Percentiles rank a stretch among this genome's conserved stretches.
Evolutionary conservation across 176 grass and related monocot species (phyloP).

Genomic region (Bromus sterilis): DNA sequence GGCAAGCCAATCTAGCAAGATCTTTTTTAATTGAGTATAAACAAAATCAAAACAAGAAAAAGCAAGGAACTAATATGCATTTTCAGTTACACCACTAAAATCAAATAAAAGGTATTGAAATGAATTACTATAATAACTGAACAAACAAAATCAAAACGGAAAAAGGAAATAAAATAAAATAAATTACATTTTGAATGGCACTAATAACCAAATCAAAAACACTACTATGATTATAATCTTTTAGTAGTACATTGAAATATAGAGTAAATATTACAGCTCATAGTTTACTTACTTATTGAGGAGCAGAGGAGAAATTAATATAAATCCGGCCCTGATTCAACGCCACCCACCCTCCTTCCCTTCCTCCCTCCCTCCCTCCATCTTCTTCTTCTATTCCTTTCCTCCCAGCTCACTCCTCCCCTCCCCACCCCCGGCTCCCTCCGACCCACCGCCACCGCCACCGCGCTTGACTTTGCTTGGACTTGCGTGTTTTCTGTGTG

Average conservation of each 20-base stretch:
- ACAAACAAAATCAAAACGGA: too few relatives aligned
- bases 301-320: background rate
- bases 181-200: background rate
- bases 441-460: background rate
- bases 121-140: too few relatives aligned
- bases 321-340: background rate
- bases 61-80: too few relatives aligned
- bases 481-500: background rate
- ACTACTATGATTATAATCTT: background rate
- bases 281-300: background rate
- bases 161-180: too few relatives aligned
- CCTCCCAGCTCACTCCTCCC: slow-evolving; percentile 4
- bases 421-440: background rate
- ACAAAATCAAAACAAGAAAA: too few relatives aligned
- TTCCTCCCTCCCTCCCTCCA: background rate
- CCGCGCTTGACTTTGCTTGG: background rate
- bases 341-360: background rate
- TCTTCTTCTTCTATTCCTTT: slow-evolving; percentile 17
- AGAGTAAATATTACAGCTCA: background rate
- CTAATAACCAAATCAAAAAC: background rate
- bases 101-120: too few relatives aligned
- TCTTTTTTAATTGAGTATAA: too few relatives aligned
- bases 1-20: too few relatives aligned
- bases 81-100: too few relatives aligned
- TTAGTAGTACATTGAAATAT: background rate